Base-by-base conservation (phyloP, 192 early-diverging fungal species). In the Bifiguratus adelaidae region DNA sequence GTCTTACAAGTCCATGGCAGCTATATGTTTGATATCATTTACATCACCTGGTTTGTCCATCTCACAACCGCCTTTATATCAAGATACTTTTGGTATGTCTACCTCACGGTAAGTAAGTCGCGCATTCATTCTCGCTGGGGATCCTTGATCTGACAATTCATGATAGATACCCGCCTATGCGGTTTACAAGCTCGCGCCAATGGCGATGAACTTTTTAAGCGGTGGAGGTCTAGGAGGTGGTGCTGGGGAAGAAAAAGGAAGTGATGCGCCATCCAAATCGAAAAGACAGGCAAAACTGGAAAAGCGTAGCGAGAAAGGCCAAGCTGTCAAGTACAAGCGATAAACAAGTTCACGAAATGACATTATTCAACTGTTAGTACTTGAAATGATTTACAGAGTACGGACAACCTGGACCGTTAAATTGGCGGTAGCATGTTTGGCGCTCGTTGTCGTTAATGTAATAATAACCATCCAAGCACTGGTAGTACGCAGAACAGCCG, bases 11-110 rank as follows among this genome's bases (percentile, higher is more conserved):
- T n/a, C n/a, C n/a, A n/a, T 52, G 52, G 4, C 69, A 83, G 82
- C 25, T 88, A 88, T 47, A 79, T 82, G 61, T 91, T 88, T 56
- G 88, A 91, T 46, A 76, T 87, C 37, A 83, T 91, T 41, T 91
- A 91, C 41, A 68, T 91, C 25, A 80, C 83, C 15, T 88, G 85
- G 85, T 74, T 81, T 45, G 81, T 82, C 26, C 82, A 85, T 56
- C 52, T 80, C 27, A 62, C 65, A 6, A 78, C 77, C 19, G 77
- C 77, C 16, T 65, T 79, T 30, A 55, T 74, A 19, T 82, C 71
- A 36, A 54, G 57, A 30, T 68, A 74, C 51, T 56, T 64, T 47
- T 79, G 65, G 77, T 74, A 55, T 47, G 53, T 59, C 26, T 68
- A 67, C 23, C 52, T 68, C 22, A 40, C 58, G 34, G 76, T 72